Conservation (phyloP, 192 early-diverging fungal genomes). For the Coemansia javaensis region DNA sequence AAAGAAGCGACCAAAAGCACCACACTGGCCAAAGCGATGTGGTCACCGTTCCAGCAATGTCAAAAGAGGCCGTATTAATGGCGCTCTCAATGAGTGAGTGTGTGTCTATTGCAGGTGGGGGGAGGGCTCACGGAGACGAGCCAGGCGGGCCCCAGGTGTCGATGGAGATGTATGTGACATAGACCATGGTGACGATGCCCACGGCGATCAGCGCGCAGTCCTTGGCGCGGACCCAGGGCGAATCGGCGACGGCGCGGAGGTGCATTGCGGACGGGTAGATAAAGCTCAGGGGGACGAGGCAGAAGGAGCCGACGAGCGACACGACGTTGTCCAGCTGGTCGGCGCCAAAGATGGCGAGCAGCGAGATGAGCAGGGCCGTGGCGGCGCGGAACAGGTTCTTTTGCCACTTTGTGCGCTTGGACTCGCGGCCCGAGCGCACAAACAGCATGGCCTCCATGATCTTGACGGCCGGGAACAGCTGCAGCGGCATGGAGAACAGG, state of each 20-base stretch:
- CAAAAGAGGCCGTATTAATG: too few relatives aligned
- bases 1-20: too few relatives aligned
- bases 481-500: constrained; percentile 89
- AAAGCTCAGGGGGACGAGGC: constrained; percentile 72
- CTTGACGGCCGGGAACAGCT: constrained; percentile 88
- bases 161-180: constrained; percentile 63
- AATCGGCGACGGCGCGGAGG: constrained; percentile 58
- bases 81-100: too few relatives aligned
- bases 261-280: constrained; percentile 91
- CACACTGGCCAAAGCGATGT: too few relatives aligned
- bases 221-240: constrained; percentile 44
- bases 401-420: constrained; percentile 75
- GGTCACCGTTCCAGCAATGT: too few relatives aligned
- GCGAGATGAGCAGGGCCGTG: constrained; percentile 61
- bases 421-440: constrained; percentile 72
- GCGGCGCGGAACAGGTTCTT: constrained; percentile 76
- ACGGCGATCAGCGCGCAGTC: constrained; percentile 65
- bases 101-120: too few relatives aligned
- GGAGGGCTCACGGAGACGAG: too few relatives aligned
- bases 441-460: constrained; percentile 89
- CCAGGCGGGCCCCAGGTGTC: constrained; percentile 37
- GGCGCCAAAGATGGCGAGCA: constrained; percentile 74
- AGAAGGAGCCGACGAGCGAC: constrained; percentile 78
- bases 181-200: constrained; percentile 72
- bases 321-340: constrained; percentile 81